Base-by-base conservation (phyloP, 1,139 yeast genomes). In the Spencermartinsiella ligniputridi region DNA sequence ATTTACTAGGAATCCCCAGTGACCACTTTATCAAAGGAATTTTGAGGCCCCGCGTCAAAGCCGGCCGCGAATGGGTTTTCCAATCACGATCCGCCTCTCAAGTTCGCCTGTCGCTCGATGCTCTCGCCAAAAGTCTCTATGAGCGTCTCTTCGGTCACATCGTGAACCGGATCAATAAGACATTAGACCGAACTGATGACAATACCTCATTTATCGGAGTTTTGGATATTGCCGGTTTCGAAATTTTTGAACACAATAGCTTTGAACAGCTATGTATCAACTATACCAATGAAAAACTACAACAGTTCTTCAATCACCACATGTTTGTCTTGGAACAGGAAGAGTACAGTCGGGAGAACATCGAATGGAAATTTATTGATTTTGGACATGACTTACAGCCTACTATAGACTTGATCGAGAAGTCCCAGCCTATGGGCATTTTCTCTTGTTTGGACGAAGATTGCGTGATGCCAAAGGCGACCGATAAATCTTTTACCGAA, bases 221-320 rank as follows among this genome's bases (percentile, higher is more conserved):
- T 6, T 16, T 37, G 33, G 40, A 37, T 37, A 37, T 37, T 6
- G 40, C 40, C 13, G 40, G 40, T 11, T 37, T 37, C 67, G 99
- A 94, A 67, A 92, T 92, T 48, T 94, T 94, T 62, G 82, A 87
- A 47, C 76, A 77, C 49, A 94, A 94, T 61, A 87, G 96, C 1
- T 92, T 94, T 63, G 99, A 94, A 63, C 99, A 94, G 66, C 74
- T 94, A 37, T 92, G 98, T 67, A 94, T 94, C 61, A 94, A 94
- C 60, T 92, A 87, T 63, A 92, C 98, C 40, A 94, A 94, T 64
- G 99, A 94, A 66, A 89, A 87, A 61, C 72, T 94, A 38, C 98
- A 94, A 65, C 98, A 94, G 63, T 92, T 89, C 60, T 94, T 94
- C 75, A 94, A 94, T 61, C 98, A 94, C 63, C 97, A 92, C 64